Conservation (phyloP, 2,329 filamentous ascomycete genomes). For the Diaporthe capsici region DNA sequence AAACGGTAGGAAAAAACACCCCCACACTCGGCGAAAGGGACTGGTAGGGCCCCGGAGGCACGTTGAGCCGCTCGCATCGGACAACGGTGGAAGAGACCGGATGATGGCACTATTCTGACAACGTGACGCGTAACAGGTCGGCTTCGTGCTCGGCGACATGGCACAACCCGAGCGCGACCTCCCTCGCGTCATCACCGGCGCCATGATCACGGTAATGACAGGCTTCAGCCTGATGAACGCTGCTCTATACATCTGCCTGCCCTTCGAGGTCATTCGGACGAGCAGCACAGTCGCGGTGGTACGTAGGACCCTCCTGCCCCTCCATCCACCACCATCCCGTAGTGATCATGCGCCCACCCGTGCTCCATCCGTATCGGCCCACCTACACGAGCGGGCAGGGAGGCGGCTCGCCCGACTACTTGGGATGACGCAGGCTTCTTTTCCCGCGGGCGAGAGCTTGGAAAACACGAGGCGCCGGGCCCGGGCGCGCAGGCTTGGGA, state of each 20-base stretch:
- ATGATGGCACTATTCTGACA: slow-evolving; percentile 27
- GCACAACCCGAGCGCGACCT: slow-evolving; percentile 48
- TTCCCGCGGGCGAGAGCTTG: not conserved
- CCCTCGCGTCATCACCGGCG: slow-evolving; percentile 57
- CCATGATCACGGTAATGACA: slow-evolving; percentile 57
- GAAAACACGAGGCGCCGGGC: not conserved
- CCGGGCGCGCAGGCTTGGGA: not conserved
- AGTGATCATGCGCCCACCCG: slow-evolving; percentile 8
- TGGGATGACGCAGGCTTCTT: slow-evolving; percentile 51
- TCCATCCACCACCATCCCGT: not conserved
- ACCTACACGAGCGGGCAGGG: slow-evolving; percentile 37
- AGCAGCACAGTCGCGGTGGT: slow-evolving; percentile 59
- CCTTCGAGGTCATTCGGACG: slow-evolving; percentile 55
- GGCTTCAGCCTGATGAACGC: slow-evolving; percentile 59
- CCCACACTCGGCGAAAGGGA: not conserved
- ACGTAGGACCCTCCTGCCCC: slow-evolving; percentile 37
- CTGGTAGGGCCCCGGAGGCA: not conserved
- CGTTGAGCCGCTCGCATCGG: not conserved
- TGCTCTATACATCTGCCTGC: slow-evolving; percentile 58
- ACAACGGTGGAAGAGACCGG: not conserved
- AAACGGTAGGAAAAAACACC: slow-evolving; percentile 54
- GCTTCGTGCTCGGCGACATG: slow-evolving; percentile 50
- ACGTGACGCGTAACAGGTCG: slow-evolving; percentile 33
- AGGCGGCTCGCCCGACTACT: slow-evolving; percentile 43
- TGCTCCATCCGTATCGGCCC: slow-evolving; percentile 40